Conservation (phyloP, 805 yeast species). For the Wickerhamomyces tratensis region DNA sequence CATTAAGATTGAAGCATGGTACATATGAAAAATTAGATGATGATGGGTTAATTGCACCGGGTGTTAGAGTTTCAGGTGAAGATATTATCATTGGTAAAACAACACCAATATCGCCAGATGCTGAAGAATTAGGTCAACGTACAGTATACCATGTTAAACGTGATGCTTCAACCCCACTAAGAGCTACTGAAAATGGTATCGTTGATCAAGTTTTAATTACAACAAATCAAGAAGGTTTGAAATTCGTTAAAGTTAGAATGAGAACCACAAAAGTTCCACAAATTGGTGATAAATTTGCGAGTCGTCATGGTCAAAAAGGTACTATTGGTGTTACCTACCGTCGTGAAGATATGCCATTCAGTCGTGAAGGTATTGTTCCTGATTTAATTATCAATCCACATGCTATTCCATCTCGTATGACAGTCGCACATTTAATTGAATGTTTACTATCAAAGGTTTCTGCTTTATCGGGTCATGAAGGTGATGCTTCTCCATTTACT, state of each 20-base stretch:
- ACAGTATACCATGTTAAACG: slow-evolving; percentile 97
- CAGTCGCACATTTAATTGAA: slow-evolving; percentile 98
- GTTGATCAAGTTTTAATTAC: slow-evolving; percentile 96
- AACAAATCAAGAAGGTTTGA: slow-evolving; percentile 96
- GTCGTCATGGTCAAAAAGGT: slow-evolving; percentile 99
- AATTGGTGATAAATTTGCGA: slow-evolving; percentile 98
- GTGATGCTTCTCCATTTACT: slow-evolving; percentile 99
- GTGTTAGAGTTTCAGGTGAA: slow-evolving; percentile 97
- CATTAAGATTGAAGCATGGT: slow-evolving; percentile 93
- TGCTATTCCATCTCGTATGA: slow-evolving; percentile 99
- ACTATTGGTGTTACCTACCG: slow-evolving; percentile 98
- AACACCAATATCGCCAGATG: slow-evolving; percentile 98
- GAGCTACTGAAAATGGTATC: slow-evolving; percentile 96
- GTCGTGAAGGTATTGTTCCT: slow-evolving; percentile 92
- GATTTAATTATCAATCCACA: slow-evolving; percentile 97
- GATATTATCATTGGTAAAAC: slow-evolving; percentile 98
- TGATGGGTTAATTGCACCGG: slow-evolving; percentile 97
- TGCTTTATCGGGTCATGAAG: slow-evolving; percentile 90
- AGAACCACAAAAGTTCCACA: slow-evolving; percentile 98
- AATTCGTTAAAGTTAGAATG: slow-evolving; percentile 96
- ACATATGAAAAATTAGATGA: slow-evolving; percentile 97
- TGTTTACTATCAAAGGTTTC: slow-evolving; percentile 94
- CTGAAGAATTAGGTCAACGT: slow-evolving; percentile 97
- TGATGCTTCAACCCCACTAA: slow-evolving; percentile 95
- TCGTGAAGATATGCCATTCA: slow-evolving; percentile 98